Conservation (phyloP, 2,329 filamentous ascomycete species). For the Bipolaris bicolor region DNA sequence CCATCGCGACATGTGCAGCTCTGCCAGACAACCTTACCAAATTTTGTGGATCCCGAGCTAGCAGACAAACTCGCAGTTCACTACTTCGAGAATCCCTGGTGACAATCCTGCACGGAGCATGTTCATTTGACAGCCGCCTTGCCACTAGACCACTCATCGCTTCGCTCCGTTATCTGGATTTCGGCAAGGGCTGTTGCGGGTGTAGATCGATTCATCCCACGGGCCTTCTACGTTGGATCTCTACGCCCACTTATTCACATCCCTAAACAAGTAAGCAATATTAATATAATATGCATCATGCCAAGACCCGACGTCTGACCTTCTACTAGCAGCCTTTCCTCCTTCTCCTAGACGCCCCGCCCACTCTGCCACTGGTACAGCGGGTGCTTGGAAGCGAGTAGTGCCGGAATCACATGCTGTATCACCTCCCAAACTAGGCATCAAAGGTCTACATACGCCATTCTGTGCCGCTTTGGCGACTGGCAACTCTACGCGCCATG, state of each 20-base stretch:
- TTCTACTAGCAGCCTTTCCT: conserved; percentile 23
- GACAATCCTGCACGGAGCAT: conserved; percentile 14
- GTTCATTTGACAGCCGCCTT: conserved; percentile 21
- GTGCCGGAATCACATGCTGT: conserved; percentile 30
- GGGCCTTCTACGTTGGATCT: conserved; percentile 23
- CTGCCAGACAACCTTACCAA: conserved; percentile 22
- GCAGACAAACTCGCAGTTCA: conserved; percentile 4
- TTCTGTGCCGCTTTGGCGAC: conserved; percentile 29
- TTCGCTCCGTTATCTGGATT: conserved; percentile 16
- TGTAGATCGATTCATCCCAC: conserved; percentile 26
- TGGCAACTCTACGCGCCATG: conserved; percentile 20
- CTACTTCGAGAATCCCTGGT: conserved; percentile 9
- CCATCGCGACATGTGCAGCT: neutral
- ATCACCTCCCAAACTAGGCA: conserved; percentile 41
- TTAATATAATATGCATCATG: conserved; percentile 39
- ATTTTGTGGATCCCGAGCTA: conserved; percentile 11
- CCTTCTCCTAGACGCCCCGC: conserved; percentile 23
- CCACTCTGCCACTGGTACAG: conserved; percentile 32
- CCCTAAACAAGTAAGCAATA: conserved; percentile 42
- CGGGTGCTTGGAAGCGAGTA: conserved; percentile 30
- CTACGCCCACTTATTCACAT: conserved; percentile 30
- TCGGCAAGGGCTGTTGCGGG: conserved; percentile 21
- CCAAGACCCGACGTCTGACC: conserved; percentile 34
- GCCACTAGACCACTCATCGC: conserved; percentile 16
- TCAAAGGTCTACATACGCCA: conserved; percentile 33